Evolutionary conservation across 2,329 filamentous ascomycete species (phyloP).

Genomic region (Penicillium sp.): DNA sequence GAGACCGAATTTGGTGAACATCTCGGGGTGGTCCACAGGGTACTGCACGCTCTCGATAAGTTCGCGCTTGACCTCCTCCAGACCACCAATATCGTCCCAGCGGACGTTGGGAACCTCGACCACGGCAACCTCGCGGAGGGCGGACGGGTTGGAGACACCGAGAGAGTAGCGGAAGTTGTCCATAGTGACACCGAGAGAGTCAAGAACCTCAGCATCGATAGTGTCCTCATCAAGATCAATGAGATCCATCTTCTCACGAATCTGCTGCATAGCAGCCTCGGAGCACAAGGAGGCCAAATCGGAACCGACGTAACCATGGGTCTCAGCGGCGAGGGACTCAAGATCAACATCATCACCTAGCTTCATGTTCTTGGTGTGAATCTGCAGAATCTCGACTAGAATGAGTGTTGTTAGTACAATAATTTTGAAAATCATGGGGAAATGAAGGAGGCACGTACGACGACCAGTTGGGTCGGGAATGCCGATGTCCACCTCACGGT

Average conservation of each 20-base stretch:
- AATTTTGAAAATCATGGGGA: not conserved
- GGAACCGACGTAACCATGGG: slow-evolving; percentile 97
- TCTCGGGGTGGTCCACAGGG: slow-evolving; percentile 98
- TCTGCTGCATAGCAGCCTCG: slow-evolving; percentile 99
- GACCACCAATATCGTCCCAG: slow-evolving; percentile 99
- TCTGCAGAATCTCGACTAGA: slow-evolving; percentile 86
- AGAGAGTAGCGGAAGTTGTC: slow-evolving; percentile 99
- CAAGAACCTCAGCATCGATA: slow-evolving; percentile 96
- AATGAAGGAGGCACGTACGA: slow-evolving; percentile 36
- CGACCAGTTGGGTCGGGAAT: slow-evolving; percentile 97
- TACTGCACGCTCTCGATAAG: slow-evolving; percentile 99
- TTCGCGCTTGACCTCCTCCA: slow-evolving; percentile 98
- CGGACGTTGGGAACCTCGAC: slow-evolving; percentile 99
- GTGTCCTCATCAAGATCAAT: slow-evolving; percentile 99
- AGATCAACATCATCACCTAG: slow-evolving; percentile 94
- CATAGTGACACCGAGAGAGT: slow-evolving; percentile 98
- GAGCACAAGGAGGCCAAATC: slow-evolving; percentile 98
- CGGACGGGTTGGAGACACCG: slow-evolving; percentile 96
- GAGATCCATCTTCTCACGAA: slow-evolving; percentile 99
- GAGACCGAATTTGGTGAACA: slow-evolving; percentile 99
- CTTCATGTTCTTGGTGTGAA: slow-evolving; percentile 99
- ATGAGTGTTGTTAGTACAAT: not conserved
- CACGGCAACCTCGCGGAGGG: slow-evolving; percentile 96
- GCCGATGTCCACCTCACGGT: slow-evolving; percentile 97
- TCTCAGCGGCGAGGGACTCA: slow-evolving; percentile 94